These are phyloP conservation scores for Annulohypoxylon maeteangense DNA, from an alignment of 495 filamentous ascomycete genomes.

Conservation along the genomic window DNA sequence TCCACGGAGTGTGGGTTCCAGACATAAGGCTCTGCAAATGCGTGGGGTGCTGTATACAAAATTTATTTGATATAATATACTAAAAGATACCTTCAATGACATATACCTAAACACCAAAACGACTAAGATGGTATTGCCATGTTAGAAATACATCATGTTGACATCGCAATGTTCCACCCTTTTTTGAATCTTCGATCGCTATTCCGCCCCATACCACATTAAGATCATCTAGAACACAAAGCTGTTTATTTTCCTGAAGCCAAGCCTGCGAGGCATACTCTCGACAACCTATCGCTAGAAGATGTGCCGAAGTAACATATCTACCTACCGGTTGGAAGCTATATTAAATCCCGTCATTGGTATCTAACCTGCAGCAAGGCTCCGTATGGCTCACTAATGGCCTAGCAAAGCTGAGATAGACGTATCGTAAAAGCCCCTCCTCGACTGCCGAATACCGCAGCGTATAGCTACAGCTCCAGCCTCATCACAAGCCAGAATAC, in stretches of 20 bases:
- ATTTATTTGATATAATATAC: slow-evolving; percentile 7
- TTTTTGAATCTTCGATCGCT: background rate
- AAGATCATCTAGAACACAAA: background rate
- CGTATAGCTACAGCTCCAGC: slow-evolving; percentile 21
- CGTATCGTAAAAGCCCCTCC: background rate
- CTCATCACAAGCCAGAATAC: slow-evolving; percentile 18
- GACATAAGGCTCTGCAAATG: slow-evolving; percentile 24
- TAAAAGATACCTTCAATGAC: slow-evolving; percentile 9
- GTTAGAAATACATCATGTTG: background rate
- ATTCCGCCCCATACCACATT: background rate
- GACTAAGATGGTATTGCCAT: background rate
- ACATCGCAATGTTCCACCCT: background rate
- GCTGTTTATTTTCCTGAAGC: background rate
- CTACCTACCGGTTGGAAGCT: no score
- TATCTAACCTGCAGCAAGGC: background rate
- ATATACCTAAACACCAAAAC: background rate
- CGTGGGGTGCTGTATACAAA: slow-evolving; percentile 8
- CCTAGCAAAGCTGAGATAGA: background rate
- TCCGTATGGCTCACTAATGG: background rate
- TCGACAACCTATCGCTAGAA: background rate
- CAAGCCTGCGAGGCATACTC: slow-evolving; percentile 3
- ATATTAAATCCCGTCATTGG: background rate
- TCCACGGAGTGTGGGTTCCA: slow-evolving; percentile 12
- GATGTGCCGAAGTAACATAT: background rate
- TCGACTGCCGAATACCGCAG: slow-evolving; percentile 21